phyloP scores from a whole-genome alignment of 2,329 filamentous ascomycete species.

The Samsoniella hepiali region DNA sequence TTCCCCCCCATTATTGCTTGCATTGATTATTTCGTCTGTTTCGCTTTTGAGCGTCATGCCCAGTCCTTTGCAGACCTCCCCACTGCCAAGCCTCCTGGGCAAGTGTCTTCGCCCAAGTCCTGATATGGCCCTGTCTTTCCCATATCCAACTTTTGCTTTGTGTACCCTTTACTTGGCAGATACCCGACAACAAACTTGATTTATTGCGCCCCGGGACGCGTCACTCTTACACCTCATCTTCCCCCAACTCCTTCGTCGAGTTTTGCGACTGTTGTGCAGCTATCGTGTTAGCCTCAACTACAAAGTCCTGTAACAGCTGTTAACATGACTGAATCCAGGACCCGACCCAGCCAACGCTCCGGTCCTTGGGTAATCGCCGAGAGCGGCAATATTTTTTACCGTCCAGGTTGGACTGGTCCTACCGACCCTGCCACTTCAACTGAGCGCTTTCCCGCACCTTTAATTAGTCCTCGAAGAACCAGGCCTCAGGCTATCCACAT shows the following conservation, averaged over 20 bases:
- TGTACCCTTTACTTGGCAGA: background rate
- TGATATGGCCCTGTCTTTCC: background rate
- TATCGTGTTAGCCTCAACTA: background rate
- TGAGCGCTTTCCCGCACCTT: constrained; percentile 32
- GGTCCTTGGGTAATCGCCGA: constrained; percentile 25
- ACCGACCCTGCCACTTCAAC: constrained; percentile 9
- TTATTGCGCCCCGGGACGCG: background rate
- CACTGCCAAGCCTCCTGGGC: background rate
- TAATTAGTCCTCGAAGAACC: constrained; percentile 38
- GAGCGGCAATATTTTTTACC: constrained; percentile 31
- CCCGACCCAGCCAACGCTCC: background rate
- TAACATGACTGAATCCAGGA: constrained; percentile 11
- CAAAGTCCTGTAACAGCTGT: background rate
- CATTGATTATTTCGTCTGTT: background rate
- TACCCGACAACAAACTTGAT: background rate
- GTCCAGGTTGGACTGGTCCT: constrained; percentile 22
- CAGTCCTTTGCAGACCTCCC: background rate
- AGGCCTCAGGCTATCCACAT: constrained; percentile 43
- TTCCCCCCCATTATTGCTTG: background rate
- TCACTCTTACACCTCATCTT: background rate
- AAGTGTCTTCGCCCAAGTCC: background rate
- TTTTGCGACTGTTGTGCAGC: background rate
- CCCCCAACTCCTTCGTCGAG: background rate
- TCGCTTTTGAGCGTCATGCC: background rate
- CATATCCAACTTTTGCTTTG: background rate